Evolutionary conservation across 495 filamentous ascomycete species (phyloP), one percentile per base, ranked within the genome.

Genomic region (Cercophora scortea): DNA sequence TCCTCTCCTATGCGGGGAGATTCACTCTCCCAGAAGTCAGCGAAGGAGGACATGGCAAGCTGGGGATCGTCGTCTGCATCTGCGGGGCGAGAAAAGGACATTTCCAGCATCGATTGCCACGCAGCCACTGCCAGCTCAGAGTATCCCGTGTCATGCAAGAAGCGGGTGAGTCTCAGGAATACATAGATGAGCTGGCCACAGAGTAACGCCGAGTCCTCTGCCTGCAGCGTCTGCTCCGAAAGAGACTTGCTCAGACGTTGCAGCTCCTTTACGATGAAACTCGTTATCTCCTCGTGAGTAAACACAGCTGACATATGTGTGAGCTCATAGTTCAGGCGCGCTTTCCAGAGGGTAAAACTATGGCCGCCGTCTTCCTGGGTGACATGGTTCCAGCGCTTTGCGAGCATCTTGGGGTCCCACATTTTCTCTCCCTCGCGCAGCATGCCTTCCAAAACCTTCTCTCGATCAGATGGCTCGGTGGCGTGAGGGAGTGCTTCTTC

Each of bases 1-100:
- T 65, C 59, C 65, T 97, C 93, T 5, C 93, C 93, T 49, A 95
- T 78, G 8, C 91, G 82, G 4, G 86, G 70, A 7, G 83, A 76
- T 61, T 96, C 93, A 39, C 82, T 88, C 47, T 95, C 89, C 93
- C 93, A 98, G 57, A 90, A 96, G 8, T 79, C 72, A 32, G 74
- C 62, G 48, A 94, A 86, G n/a, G 57, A 47, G 1, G 62, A 63
- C n/a, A 72, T 58, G 0, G 80, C 55, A 11, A 62, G 48, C 8
- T 61, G 58, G 1, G 59, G 43, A 13, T 69, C 55, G 13, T 55
- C 48, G n/a, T 61, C 52, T 35, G 48, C 41, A 41, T 50, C 18
- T 47, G 84, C 10, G 2, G 63, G 84, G 15, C 67, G 70, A 47
- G 82, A 81, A 51, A 88, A 83, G 35, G 80, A 79, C 44, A 88